A percentile compares a stretch with the other conserved stretches of the same genome.
Evolutionary conservation across 2,329 filamentous ascomycete species (phyloP).

Genomic region (Alternaria arborescens): DNA sequence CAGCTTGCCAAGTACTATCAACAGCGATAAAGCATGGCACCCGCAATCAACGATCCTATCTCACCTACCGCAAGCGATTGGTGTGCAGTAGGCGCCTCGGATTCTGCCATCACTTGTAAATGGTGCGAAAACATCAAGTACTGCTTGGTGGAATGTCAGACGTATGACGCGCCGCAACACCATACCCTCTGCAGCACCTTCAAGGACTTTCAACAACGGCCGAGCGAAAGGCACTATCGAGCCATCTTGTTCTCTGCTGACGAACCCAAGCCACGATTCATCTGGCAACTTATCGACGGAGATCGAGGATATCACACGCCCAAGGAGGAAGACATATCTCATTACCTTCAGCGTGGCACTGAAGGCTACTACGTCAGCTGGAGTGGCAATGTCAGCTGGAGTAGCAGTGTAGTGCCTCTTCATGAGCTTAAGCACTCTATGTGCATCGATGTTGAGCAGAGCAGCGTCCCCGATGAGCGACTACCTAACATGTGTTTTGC

Average conservation of each 20-base stretch:
- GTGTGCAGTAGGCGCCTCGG: background rate
- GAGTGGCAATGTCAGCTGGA: background rate
- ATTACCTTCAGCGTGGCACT: background rate
- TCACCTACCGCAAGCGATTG: background rate
- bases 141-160: background rate
- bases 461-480: too few species aligned
- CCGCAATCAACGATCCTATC: background rate
- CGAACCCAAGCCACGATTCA: background rate
- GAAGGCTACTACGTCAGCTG: background rate
- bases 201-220: background rate
- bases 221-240: background rate
- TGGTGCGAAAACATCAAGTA: constrained; percentile 3
- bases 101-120: background rate
- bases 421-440: too few species aligned
- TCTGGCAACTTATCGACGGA: background rate
- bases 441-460: too few species aligned
- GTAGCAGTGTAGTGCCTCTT: background rate
- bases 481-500: background rate
- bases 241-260: background rate
- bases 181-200: background rate
- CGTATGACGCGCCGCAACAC: background rate
- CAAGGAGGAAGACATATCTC: background rate
- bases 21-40: background rate
- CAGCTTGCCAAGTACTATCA: background rate
- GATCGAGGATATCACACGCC: background rate